Evolutionary conservation across 2,329 filamentous ascomycete species (phyloP).

Genomic region (Amesomyces nigricolor): DNA sequence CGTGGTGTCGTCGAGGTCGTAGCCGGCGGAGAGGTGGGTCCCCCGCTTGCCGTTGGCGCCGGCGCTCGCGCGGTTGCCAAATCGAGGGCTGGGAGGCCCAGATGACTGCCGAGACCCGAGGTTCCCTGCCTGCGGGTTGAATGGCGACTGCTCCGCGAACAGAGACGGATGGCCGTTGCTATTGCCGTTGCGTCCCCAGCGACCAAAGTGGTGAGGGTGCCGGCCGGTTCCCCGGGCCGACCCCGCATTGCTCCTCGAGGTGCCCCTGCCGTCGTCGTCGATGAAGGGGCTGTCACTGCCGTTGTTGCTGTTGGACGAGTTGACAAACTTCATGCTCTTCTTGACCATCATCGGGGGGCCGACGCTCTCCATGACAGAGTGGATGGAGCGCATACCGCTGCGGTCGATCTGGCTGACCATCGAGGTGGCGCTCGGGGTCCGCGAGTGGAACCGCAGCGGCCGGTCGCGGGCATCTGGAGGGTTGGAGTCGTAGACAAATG

Average conservation of each 20-base stretch:
- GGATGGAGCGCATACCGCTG: constrained; percentile 56
- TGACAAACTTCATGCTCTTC: constrained; percentile 95
- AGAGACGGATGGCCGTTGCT: constrained; percentile 64
- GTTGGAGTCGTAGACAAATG: constrained; percentile 98
- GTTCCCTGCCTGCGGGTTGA: constrained; percentile 49
- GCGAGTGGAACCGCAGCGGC: constrained; percentile 77
- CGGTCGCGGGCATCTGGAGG: constrained; percentile 63
- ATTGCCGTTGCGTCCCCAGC: constrained; percentile 65
- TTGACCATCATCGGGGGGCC: constrained; percentile 56
- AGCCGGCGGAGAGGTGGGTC: constrained; percentile 56
- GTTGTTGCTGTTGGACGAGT: constrained; percentile 61
- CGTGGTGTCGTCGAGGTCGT: constrained; percentile 73
- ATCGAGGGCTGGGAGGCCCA: constrained; percentile 65
- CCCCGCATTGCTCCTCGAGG: constrained; percentile 54
- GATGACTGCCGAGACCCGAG: constrained; percentile 53
- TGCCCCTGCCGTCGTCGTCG: constrained; percentile 63
- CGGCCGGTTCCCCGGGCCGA: constrained; percentile 61
- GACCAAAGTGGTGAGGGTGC: constrained; percentile 67
- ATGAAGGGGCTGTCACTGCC: constrained; percentile 47
- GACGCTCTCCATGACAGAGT: constrained; percentile 58
- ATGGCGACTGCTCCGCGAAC: constrained; percentile 73
- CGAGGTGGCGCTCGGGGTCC: constrained; percentile 90
- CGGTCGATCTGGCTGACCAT: constrained; percentile 65
- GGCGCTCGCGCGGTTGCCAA: constrained; percentile 34
- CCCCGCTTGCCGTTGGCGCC: constrained; percentile 43